These are phyloP conservation scores for Avicennia marina DNA, from an alignment of 257 asterid species.

Conservation along the genomic window DNA sequence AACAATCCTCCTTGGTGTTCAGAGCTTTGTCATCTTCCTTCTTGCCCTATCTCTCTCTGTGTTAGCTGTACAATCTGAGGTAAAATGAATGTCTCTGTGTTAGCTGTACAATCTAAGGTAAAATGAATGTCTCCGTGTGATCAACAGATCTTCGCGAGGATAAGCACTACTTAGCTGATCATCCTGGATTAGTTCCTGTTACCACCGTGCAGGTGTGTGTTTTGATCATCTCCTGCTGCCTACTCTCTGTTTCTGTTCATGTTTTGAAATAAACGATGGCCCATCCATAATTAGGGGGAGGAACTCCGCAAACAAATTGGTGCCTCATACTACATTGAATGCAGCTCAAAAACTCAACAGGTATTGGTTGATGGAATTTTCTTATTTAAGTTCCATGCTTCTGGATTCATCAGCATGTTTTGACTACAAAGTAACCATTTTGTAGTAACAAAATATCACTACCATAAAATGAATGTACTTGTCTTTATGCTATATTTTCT, in stretches of 20 bases:
- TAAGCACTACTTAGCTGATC: constrained; percentile 84
- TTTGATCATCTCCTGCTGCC: background rate
- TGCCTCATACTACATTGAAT: constrained; percentile 80
- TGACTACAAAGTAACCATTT: too few species aligned
- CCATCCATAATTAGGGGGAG: constrained; percentile 59
- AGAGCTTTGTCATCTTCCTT: too few species aligned
- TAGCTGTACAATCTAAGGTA: background rate
- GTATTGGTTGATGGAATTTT: constrained; percentile 20
- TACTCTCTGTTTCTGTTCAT: background rate
- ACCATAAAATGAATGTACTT: too few species aligned
- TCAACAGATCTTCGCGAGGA: constrained; percentile 89
- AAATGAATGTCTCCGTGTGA: background rate
- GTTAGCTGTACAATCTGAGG: too few species aligned
- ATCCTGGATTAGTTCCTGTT: constrained; percentile 88
- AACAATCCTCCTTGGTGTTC: too few species aligned
- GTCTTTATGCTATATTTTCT: too few species aligned
- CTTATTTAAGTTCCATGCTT: too few species aligned
- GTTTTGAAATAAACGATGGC: background rate
- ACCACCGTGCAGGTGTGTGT: constrained; percentile 68
- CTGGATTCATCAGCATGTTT: too few species aligned
- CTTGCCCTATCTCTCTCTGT: too few species aligned
- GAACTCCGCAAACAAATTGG: constrained; percentile 91
- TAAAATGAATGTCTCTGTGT: background rate
- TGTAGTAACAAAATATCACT: too few species aligned
- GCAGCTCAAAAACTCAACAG: constrained; percentile 99